These are phyloP conservation scores for Russula sp. DNA, from an alignment of 768 basidiomycete genomes.

Conservation along the genomic window DNA sequence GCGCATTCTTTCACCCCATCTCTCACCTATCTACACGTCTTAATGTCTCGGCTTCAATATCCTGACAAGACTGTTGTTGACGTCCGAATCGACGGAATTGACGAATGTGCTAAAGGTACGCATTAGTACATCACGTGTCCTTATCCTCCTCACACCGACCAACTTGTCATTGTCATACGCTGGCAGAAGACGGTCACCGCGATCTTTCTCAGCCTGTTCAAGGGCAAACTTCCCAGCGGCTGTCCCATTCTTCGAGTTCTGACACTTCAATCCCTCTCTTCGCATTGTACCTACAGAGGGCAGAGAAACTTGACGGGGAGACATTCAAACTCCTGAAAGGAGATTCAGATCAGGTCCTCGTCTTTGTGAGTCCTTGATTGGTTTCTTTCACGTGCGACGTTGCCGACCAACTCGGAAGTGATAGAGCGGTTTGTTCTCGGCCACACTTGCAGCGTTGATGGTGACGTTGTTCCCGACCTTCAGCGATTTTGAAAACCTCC, in stretches of 20 bases:
- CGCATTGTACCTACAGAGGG: neutral
- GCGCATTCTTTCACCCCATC: no score
- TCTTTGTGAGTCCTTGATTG: constrained; percentile 3
- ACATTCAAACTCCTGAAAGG: neutral
- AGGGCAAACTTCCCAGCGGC: neutral
- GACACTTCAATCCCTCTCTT: neutral
- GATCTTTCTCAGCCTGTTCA: neutral
- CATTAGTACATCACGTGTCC: no score
- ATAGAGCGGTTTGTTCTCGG: constrained; percentile 17
- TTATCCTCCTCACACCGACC: no score
- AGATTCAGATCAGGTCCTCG: neutral
- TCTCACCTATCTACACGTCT: no score
- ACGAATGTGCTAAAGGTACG: no score
- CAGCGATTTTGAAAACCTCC: no score
- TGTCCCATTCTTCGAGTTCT: neutral
- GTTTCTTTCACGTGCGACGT: neutral
- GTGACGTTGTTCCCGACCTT: neutral
- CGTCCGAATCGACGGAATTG: no score
- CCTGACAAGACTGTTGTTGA: neutral
- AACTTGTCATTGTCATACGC: no score
- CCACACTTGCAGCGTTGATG: neutral
- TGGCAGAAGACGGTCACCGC: no score
- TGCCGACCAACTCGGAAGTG: no score
- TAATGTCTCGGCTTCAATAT: neutral
- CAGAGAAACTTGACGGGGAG: neutral